These are phyloP conservation scores for Euphorbia celastroides DNA, from an alignment of 441 rosid genomes.

Conservation along the genomic window DNA sequence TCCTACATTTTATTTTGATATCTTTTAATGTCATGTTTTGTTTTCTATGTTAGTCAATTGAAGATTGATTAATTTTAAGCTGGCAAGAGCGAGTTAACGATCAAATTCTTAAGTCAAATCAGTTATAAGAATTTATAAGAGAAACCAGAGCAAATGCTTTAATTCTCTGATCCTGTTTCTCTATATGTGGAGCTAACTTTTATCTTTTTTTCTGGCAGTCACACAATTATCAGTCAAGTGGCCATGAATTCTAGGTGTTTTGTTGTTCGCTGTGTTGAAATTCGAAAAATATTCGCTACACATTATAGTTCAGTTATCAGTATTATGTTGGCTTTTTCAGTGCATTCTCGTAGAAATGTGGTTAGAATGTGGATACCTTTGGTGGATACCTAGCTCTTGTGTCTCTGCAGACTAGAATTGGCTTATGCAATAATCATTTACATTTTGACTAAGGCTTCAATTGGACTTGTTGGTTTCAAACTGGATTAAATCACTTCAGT, in stretches of 20 bases:
- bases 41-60: background rate
- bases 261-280: conserved; percentile 41
- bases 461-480: conserved; percentile 4
- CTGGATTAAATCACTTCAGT: conserved; percentile 1
- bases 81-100: conserved; percentile 11
- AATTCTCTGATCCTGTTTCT: background rate
- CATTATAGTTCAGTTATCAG: conserved; percentile 35
- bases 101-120: background rate
- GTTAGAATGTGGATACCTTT: conserved; percentile 62
- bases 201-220: conserved; percentile 26
- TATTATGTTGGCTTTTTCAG: conserved; percentile 34
- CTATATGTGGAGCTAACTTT: conserved; percentile 14
- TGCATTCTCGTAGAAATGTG: conserved; percentile 29
- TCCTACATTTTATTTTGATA: background rate
- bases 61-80: background rate
- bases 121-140: background rate
- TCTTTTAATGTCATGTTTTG: background rate
- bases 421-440: conserved; percentile 11
- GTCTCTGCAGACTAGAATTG: conserved; percentile 16
- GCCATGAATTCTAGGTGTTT: conserved; percentile 45
- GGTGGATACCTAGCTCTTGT: conserved; percentile 52
- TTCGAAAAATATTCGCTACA: conserved; percentile 37
- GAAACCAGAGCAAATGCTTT: background rate
- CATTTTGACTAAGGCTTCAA: conserved; percentile 5
- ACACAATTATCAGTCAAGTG: conserved; percentile 19